Evolutionary conservation across 176 grass and related monocot species (phyloP), one percentile per base, ranked within the genome.

Genomic region (Cenchrus americanus): DNA sequence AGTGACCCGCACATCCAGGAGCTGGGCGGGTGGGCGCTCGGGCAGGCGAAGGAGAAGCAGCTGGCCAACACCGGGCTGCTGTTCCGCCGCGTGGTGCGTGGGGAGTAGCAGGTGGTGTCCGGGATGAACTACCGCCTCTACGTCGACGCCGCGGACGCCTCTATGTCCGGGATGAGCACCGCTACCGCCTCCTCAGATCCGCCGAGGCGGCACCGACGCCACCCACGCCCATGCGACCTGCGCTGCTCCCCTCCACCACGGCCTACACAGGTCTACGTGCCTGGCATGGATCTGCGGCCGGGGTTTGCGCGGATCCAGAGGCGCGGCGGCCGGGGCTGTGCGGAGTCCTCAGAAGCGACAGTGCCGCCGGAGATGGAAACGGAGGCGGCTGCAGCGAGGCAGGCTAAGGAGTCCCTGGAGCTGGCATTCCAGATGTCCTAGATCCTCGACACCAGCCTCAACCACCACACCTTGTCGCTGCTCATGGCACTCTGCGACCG

Each of bases 401-500:
- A 87, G 75, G 88, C 88, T 41, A 93, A 93, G 80, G 91, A 96
- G 62, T 96, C 94, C 12, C 86, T 93, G 53, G 94, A 93, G 72
- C 80, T 93, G 47, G 88, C 88, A 6, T 96, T 93, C 81, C 83
- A 93, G 80, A 86, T 96, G 86, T 93, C 91, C 15, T 86, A 96
- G 83, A 90, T 96, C 66, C 88, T 96, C 5, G 88, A 84, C 80
- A 87, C 88, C 12, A 86, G 84, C 30, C 83, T 96, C 10, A 88
- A 96, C 40, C 94, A 86, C 76, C 88, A 96, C 86, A 96, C 91
- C 52, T 81, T 96, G 77, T 96, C 94, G 60, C 94, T 96, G 47
- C 83, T 96, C 76, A 90, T 96, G 76, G 91, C 94, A 54, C 94
- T 96, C 77, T 96, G 88, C 73, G 91, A 96, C 83, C 88, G 91